A percentile compares a stretch with the other conserved stretches of the same genome.
Conservation (phyloP, 495 filamentous ascomycete genomes). For the Cenococcum geophilum region DNA sequence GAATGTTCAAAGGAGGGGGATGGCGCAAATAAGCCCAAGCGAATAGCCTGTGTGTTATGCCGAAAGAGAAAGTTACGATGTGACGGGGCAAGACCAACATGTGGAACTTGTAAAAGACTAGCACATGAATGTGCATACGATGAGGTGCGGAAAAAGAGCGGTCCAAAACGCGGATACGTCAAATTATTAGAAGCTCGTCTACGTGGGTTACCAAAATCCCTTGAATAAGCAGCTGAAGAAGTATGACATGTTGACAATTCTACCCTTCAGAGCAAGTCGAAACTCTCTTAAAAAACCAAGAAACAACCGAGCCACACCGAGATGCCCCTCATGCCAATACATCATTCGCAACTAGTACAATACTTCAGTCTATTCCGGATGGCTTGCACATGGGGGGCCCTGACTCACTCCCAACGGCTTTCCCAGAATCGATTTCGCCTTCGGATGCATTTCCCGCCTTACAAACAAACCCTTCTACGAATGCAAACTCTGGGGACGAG, state of each 20-base stretch:
- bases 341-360: slow-evolving; percentile 16
- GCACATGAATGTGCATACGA: slow-evolving; percentile 92
- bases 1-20: slow-evolving; percentile 48
- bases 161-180: slow-evolving; percentile 95
- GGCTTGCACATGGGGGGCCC: slow-evolving; percentile 7
- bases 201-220: slow-evolving; percentile 51
- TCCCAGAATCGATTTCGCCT: slow-evolving; percentile 24
- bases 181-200: slow-evolving; percentile 93
- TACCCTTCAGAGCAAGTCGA: slow-evolving; percentile 77
- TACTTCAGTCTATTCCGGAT: slow-evolving; percentile 9
- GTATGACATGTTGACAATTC: background rate
- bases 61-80: slow-evolving; percentile 86
- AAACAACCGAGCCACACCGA: slow-evolving; percentile 32
- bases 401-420: slow-evolving; percentile 8
- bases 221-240: slow-evolving; percentile 13
- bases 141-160: slow-evolving; percentile 94
- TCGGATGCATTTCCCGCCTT: slow-evolving; percentile 25
- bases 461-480: slow-evolving; percentile 22
- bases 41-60: slow-evolving; percentile 95
- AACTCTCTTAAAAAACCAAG: slow-evolving; percentile 74
- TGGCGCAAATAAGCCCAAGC: slow-evolving; percentile 73
- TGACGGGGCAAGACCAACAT: slow-evolving; percentile 73
- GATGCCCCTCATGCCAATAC: slow-evolving; percentile 13
- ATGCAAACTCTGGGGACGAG: slow-evolving; percentile 29
- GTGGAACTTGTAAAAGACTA: slow-evolving; percentile 83